Evolutionary conservation across 352 stramenopile species (phyloP).

Genomic region (Thalassiosira oceanica): DNA sequence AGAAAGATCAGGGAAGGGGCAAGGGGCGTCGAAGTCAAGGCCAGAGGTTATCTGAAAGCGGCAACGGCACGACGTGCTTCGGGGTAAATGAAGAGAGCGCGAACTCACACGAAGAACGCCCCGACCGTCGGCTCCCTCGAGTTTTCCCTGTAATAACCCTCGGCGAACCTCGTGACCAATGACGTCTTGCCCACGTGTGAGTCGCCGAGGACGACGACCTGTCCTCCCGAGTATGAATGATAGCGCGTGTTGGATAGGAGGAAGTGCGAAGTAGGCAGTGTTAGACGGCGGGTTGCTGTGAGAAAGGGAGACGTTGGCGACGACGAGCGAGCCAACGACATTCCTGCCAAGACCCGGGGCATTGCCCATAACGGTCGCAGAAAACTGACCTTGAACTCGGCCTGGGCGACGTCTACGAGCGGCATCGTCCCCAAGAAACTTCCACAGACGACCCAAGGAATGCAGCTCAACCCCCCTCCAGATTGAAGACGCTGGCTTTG

Average conservation of each 20-base stretch:
- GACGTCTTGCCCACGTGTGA: constrained; percentile 99
- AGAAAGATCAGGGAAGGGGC: constrained; percentile 16
- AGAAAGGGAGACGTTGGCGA: neutral
- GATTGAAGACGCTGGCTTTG: no score
- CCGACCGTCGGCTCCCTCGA: neutral
- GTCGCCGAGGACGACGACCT: constrained; percentile 98
- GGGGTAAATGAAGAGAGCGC: neutral
- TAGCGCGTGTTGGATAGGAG: neutral
- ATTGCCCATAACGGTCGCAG: no score
- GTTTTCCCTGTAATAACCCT: constrained; percentile 88
- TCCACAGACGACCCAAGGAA: no score
- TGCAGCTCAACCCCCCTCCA: no score
- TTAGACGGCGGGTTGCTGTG: neutral
- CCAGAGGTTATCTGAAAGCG: no score
- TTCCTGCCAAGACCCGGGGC: constrained; percentile 1
- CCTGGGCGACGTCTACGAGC: constrained; percentile 73
- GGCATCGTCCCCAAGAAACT: constrained; percentile 75
- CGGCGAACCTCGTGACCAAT: constrained; percentile 98
- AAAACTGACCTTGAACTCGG: constrained; percentile 76
- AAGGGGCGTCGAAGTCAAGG: neutral
- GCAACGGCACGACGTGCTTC: neutral
- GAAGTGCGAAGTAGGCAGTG: neutral
- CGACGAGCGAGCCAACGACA: neutral
- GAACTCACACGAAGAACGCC: neutral
- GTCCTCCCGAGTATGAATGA: constrained; percentile 91